Evolutionary conservation across 2,329 filamentous ascomycete species (phyloP), one percentile per base, ranked within the genome.

Genomic region (Cadophora sp.): DNA sequence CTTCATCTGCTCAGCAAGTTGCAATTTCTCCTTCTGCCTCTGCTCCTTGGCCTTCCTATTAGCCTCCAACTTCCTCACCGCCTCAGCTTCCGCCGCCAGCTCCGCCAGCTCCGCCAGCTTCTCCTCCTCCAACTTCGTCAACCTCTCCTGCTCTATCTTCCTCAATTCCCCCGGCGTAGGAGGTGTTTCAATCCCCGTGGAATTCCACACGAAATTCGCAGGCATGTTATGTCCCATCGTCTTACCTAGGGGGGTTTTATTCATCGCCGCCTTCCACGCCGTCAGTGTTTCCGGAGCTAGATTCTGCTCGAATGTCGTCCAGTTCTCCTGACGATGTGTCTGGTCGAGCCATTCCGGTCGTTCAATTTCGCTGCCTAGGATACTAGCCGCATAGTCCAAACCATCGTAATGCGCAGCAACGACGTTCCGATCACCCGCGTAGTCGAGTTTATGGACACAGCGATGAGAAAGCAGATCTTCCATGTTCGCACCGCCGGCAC

Each of bases 381-480:
- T 30, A 18, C 43, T 43, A 9, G 64, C 64, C 3, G 53, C 45
- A 8, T 51, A 41, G 7, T 66, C 59, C 50, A 66, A 30, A 4
- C 59, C 16, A 3, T 50, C 27, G 33, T 62, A 66, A 13, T 62
- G 59, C n/a, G 50, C 47, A 18, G 7, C n/a, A 20, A 53, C 30
- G 8, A 62, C 45, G 1, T 50, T 47, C 4, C 6, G 13, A 13
- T 60, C 36, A 2, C 24, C 61, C 3, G 63, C 43, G 39, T 67
- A 67, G 33, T 67, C 48, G 16, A 67, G 20, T 18, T 62, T 58
- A 22, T 67, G 65, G 0, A 61, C 65, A 20, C 65, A 67, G 8
- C 65, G 47, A 36, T 67, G 56, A 3, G 50, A n/a, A 1, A 67
- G 24, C 2, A 64, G 11, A 16, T 61, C 36, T 6, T 50, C 30